Evolutionary conservation across 306 rosid genomes (phyloP).

Genomic region (Dryas drummondii): DNA sequence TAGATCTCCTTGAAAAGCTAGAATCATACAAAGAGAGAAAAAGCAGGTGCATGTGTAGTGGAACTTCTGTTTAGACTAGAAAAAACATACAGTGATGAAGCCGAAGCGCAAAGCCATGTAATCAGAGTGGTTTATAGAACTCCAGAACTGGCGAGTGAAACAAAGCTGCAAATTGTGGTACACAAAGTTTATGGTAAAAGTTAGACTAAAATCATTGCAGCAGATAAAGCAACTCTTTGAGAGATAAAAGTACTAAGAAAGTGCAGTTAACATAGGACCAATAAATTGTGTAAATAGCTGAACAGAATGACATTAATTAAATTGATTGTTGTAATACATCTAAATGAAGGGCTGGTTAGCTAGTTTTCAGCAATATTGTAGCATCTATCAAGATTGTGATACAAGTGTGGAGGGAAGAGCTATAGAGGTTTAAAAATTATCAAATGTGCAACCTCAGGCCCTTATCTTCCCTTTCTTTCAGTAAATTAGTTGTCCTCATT

Average conservation of each 20-base stretch:
- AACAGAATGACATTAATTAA: not conserved
- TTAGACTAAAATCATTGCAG: not conserved
- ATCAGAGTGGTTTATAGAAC: conserved; percentile 74
- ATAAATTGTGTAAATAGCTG: not conserved
- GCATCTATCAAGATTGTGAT: not conserved
- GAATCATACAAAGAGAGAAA: not conserved
- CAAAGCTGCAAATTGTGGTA: conserved; percentile 63
- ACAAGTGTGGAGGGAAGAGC: no score
- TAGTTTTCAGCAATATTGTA: not conserved
- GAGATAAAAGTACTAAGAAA: not conserved
- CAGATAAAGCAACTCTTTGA: not conserved
- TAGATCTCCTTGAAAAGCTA: no score
- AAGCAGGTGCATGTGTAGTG: not conserved
- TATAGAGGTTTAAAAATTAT: no score
- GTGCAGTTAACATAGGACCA: not conserved
- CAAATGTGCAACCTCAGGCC: no score
- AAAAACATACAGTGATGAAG: conserved; percentile 64
- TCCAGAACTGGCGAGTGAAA: conserved; percentile 95
- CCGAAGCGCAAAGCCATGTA: conserved; percentile 94
- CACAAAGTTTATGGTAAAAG: not conserved
- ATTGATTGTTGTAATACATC: not conserved
- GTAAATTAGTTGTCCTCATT: no score
- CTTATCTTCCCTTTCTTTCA: no score
- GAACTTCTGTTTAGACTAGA: conserved; percentile 13
- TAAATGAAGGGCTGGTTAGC: not conserved